phyloP scores from a whole-genome alignment of 352 stramenopile genomes.

The Pythium pyrilobum region DNA sequence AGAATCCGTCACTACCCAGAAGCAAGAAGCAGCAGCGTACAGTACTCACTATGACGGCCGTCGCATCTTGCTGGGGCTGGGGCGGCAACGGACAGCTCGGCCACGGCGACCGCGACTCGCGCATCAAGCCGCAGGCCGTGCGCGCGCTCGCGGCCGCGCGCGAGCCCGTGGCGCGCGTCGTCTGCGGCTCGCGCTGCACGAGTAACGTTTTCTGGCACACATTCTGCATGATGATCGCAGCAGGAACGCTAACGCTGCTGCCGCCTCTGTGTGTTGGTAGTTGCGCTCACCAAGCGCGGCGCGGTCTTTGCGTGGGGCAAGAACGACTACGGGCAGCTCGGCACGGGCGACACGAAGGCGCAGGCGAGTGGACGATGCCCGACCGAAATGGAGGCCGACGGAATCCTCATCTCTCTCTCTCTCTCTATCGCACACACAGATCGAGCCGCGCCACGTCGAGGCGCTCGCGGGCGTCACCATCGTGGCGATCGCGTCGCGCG shows the following conservation, averaged over 20 bases:
- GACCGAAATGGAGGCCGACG: too few species aligned
- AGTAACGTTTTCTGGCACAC: too few species aligned
- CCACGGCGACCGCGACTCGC: conserved; percentile 29
- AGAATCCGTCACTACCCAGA: too few species aligned
- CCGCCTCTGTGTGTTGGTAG: conserved; percentile 3
- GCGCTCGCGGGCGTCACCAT: conserved; percentile 19
- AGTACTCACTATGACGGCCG: conserved; percentile 5
- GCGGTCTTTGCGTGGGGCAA: conserved; percentile 37
- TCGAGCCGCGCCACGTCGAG: conserved; percentile 29
- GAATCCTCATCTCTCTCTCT: background rate
- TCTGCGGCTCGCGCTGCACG: conserved; percentile 38
- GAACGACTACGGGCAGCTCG: conserved; percentile 35
- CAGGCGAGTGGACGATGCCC: conserved; percentile 13
- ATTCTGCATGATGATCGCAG: too few species aligned
- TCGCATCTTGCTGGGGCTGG: conserved; percentile 31
- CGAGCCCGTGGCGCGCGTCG: conserved; percentile 20
- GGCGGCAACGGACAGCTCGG: conserved; percentile 41
- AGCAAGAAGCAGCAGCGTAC: too few species aligned
- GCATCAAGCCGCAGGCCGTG: conserved; percentile 34
- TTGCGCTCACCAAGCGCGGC: conserved; percentile 24
- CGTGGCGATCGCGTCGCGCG: conserved; percentile 51
- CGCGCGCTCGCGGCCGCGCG: conserved; percentile 16
- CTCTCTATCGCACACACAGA: conserved; percentile 5
- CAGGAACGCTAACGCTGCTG: background rate
- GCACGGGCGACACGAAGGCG: conserved; percentile 29